These are phyloP conservation scores for Dendrobium chrysotoxum DNA, from an alignment of 106 monocot species.

Conservation along the genomic window DNA sequence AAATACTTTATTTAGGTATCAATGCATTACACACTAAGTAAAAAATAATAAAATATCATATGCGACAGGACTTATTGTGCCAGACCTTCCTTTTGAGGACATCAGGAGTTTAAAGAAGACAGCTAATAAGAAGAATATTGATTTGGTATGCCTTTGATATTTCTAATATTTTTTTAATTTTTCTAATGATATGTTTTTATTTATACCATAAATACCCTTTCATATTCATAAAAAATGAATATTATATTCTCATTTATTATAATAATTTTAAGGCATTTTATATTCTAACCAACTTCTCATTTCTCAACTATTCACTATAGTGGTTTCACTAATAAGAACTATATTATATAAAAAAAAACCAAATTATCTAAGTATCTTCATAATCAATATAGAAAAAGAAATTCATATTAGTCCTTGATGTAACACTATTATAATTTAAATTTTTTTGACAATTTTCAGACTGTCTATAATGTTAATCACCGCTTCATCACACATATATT, in stretches of 20 bases:
- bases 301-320: not conserved
- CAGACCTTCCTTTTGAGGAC: constrained; percentile 3
- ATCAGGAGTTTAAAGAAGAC: not conserved
- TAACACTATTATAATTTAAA: too few relatives aligned
- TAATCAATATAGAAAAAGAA: too few relatives aligned
- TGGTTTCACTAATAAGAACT: too few relatives aligned
- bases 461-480: too few relatives aligned
- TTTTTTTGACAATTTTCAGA: too few relatives aligned
- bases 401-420: too few relatives aligned
- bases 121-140: not conserved
- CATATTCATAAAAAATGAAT: not conserved
- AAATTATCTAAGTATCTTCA: too few relatives aligned
- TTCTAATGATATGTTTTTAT: not conserved
- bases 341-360: too few relatives aligned
- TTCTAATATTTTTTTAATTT: not conserved
- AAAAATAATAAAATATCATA: too few relatives aligned
- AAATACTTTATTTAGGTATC: not conserved
- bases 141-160: not conserved
- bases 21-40: too few relatives aligned
- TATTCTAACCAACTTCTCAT: not conserved
- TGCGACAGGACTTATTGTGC: not conserved
- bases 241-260: not conserved
- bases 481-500: too few relatives aligned
- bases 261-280: not conserved
- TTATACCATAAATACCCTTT: not conserved